These are phyloP conservation scores for Abortiporus biennis DNA, from an alignment of 1,284 basidiomycete species.

Conservation along the genomic window DNA sequence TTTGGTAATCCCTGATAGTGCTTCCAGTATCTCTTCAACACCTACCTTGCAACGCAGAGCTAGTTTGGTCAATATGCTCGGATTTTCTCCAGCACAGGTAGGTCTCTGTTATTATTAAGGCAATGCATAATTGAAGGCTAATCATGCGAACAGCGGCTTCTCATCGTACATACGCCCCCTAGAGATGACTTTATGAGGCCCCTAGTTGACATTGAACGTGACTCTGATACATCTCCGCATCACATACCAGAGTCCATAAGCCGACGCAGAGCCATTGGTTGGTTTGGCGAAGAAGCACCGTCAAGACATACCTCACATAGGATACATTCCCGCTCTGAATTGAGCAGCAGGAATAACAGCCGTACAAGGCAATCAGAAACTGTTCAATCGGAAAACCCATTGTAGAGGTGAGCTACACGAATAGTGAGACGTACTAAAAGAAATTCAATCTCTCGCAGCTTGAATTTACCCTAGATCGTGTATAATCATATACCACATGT, in stretches of 20 bases:
- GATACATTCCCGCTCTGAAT: no score
- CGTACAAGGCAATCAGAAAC: no score
- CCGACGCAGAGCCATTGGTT: constrained; percentile 13
- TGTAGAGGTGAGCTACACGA: no score
- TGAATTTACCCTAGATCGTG: no score
- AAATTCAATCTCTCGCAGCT: no score
- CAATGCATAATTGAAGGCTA: no score
- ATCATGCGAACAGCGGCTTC: background rate
- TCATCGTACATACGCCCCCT: constrained; percentile 22
- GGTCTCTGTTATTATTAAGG: constrained; percentile 14
- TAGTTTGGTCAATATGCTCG: constrained; percentile 55
- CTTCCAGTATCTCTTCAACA: constrained; percentile 21
- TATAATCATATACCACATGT: no score
- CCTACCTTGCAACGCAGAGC: constrained; percentile 43
- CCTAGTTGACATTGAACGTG: constrained; percentile 11
- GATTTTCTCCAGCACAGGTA: constrained; percentile 70
- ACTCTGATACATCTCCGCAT: constrained; percentile 8
- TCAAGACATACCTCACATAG: no score
- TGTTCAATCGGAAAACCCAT: no score
- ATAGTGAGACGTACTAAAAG: no score
- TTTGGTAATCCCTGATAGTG: constrained; percentile 38
- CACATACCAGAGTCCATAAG: constrained; percentile 8
- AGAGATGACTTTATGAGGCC: constrained; percentile 31
- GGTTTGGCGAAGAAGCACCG: constrained; percentile 7
- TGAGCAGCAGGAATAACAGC: no score